Base-by-base conservation (phyloP, 78 protist species). In the Anaeramoeba flamelloides region DNA sequence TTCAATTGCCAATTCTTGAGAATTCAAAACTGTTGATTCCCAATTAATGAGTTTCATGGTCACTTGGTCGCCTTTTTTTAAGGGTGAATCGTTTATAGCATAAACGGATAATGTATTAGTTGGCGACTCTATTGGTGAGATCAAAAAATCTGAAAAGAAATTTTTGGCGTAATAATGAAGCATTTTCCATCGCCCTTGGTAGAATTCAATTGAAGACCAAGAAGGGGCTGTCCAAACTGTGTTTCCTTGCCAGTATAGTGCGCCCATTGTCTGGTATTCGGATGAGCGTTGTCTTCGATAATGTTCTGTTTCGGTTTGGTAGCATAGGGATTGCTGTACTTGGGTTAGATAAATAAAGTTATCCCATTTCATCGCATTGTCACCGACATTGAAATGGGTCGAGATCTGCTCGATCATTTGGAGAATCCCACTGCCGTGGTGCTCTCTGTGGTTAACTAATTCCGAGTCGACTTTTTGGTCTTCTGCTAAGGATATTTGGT, bases 281-380 rank as follows among this genome's bases (percentile, higher is more conserved):
- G 69, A 53, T 26, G 69, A 53, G 8, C 17, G 8, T 8, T 26
- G 69, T 53, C 86, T 74, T 26, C 84, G 77, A 36, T 40, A 88
- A 78, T 86, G 90, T 38, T 87, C 92, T 40, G 77, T 3, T n/a
- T 36, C 81, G 2, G 85, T 1, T 30, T 40, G 40, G 74, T 82
- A 76, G 81, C 86, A 81, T 1, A 79, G 2, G 1, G 88, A 84
- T 65, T 86, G 88, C n/a, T 31, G 33, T 37, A 81, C 1, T 36
- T 86, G 88, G 30, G 85, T 40, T 40, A 82, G 75, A 75, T 1
- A 86, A 26, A 83, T 1, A 8, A 31, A 77, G 30, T 3, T 37
- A 33, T 78, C 69, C 8, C 8, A 53, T 53, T 53, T 8, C 8
- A 8, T 53, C 69, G 69, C 69, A 53, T 53, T 53, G 8, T 8